Conservation (phyloP, 306 rosid species). For the Hippophae gyantsensis region DNA sequence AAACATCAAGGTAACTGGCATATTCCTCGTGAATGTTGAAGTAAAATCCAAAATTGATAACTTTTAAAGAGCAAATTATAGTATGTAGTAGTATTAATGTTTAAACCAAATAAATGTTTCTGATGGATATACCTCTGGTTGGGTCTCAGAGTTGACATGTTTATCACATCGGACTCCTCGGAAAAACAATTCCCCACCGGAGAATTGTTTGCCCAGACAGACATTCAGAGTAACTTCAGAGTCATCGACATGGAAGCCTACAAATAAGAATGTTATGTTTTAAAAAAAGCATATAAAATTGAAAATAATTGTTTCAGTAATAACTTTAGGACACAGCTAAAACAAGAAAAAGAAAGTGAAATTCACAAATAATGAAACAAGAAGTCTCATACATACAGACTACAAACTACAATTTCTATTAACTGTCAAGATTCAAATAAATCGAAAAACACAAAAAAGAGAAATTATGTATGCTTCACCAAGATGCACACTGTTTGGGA, state of each 20-base stretch:
- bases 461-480: conserved; percentile 7
- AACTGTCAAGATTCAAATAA: conserved; percentile 2
- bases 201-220: conserved; percentile 75
- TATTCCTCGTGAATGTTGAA: not conserved
- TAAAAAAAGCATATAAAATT: conserved; percentile 14
- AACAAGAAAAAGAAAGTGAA: conserved; percentile 5
- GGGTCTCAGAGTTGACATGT: conserved; percentile 65
- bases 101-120: conserved; percentile 2
- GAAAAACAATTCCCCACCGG: conserved; percentile 83
- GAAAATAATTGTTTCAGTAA: not conserved
- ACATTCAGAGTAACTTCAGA: conserved; percentile 87
- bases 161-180: conserved; percentile 91
- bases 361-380: conserved; percentile 8
- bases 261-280: conserved; percentile 26
- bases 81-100: conserved; percentile 1
- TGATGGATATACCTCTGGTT: conserved; percentile 41
- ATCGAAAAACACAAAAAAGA: conserved; percentile 1
- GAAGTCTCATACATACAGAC: not conserved
- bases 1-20: not conserved
- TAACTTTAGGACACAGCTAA: conserved; percentile 9
- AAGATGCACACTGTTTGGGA: conserved; percentile 7
- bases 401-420: not conserved
- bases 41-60: not conserved
- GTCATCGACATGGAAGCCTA: conserved; percentile 95
- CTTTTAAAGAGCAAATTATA: not conserved